These are phyloP conservation scores for Lactarius hatsudake DNA, from an alignment of 768 basidiomycete species.

Conservation along the genomic window DNA sequence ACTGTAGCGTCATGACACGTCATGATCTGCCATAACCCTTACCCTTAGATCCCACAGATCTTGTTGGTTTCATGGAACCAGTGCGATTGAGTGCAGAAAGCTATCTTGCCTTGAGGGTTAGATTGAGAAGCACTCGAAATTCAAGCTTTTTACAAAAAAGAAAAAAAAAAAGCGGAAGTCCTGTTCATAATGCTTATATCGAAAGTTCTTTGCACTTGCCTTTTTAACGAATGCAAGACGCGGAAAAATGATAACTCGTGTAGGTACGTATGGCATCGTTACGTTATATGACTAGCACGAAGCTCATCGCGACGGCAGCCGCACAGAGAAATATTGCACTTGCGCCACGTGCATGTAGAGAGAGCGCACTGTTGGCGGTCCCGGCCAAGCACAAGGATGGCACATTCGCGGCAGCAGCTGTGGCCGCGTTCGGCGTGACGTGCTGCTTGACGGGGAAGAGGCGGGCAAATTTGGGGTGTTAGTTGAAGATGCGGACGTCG, in stretches of 20 bases:
- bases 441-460: not conserved
- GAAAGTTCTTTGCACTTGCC: no score
- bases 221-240: no score
- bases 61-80: no score
- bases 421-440: not conserved
- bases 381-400: not conserved
- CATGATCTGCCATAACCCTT: no score
- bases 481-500: not conserved
- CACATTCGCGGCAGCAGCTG: not conserved
- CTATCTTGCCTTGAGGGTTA: no score
- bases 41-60: no score
- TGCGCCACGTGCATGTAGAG: not conserved
- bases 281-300: slow-evolving; percentile 2
- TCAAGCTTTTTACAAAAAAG: no score
- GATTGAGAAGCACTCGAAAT: no score
- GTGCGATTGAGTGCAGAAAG: no score
- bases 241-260: not conserved
- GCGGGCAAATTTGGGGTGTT: not conserved
- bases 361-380: not conserved
- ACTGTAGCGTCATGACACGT: no score
- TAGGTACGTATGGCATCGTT: not conserved
- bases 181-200: no score
- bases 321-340: not conserved
- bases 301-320: not conserved
- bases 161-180: no score